Base-by-base conservation (phyloP, 2,329 filamentous ascomycete species). In the Pochonia chlamydosporia region DNA sequence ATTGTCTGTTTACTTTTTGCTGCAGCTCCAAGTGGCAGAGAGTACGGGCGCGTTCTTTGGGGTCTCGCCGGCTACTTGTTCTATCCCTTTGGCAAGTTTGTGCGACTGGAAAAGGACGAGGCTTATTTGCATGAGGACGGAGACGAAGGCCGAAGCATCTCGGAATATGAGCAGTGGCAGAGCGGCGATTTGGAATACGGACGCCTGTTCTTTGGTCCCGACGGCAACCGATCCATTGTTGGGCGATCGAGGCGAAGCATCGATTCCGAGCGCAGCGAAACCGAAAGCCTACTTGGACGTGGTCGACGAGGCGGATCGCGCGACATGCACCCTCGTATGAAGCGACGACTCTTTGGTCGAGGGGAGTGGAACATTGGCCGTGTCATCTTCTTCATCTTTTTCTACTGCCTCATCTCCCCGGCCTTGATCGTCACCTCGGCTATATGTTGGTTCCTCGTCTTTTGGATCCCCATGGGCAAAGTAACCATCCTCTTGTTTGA, bases 81-180 rank as follows among this genome's bases (percentile, higher is more conserved):
- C 61, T 99, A 97, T 63, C 93, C 93, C 0, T 99, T 99, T 64
- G 93, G 93, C 55, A 95, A 95, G 60, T 96, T 95, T 65, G 89
- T 99, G 52, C 87, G 90, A 40, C 78, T 99, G 31, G 85, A 96
- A 62, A 88, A 92, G 64, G 93, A 99, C 57, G 93, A 97, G 61
- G 86, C 87, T 37, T 99, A 99, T 62, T 75, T 89, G 41, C 87
- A 96, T 51, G 93, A 99, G 69, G 93, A 99, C 59, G 83, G 93
- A 60, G 91, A 92, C 35, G 93, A 99, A 68, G 93, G 93, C 18
- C 83, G 93, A 61, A 97, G 91, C 70, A 96, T 99, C 61, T 95
- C 89, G 59, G 93, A 99, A 70, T 99, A 99, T 63, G 93, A 99
- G 66, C 90, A 96, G 68, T 99, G 93, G 93, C 93, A 99, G 70